Percentiles rank a stretch among this genome's conserved stretches.
phyloP scores from a whole-genome alignment of 345 rosid genomes.

The Aquilaria malaccensis region DNA sequence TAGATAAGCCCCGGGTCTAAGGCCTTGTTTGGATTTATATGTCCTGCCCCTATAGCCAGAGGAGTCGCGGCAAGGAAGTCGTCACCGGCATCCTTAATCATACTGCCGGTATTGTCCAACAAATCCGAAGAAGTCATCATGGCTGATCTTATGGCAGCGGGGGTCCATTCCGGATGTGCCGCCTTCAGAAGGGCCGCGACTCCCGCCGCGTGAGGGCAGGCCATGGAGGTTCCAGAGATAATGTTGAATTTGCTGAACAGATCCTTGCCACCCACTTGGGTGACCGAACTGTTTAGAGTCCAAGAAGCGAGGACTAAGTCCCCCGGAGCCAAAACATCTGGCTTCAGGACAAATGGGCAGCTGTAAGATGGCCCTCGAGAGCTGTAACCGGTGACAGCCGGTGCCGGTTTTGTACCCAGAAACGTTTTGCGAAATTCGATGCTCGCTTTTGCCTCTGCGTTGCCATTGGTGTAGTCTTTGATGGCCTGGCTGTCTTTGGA shows the following conservation, averaged over 20 bases:
- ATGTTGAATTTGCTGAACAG: slow-evolving; percentile 32
- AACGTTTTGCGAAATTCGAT: slow-evolving; percentile 29
- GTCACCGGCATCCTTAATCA: slow-evolving; percentile 23
- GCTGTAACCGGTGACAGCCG: slow-evolving; percentile 36
- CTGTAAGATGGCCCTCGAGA: slow-evolving; percentile 57
- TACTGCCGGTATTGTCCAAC: slow-evolving; percentile 19
- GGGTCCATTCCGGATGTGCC: slow-evolving; percentile 50
- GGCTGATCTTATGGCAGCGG: slow-evolving; percentile 55
- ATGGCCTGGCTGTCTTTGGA: slow-evolving; percentile 22
- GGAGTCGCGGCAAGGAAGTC: slow-evolving; percentile 25
- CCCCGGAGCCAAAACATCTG: slow-evolving; percentile 53
- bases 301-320: slow-evolving; percentile 39
- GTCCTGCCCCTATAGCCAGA: slow-evolving; percentile 51
- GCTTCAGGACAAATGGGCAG: slow-evolving; percentile 45
- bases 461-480: slow-evolving; percentile 29
- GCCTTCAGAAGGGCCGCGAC: slow-evolving; percentile 42
- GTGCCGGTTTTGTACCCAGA: slow-evolving; percentile 30
- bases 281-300: slow-evolving; percentile 25
- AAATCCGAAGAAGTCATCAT: slow-evolving; percentile 45
- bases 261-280: background rate
- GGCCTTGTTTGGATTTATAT: slow-evolving; percentile 47
- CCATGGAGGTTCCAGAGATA: slow-evolving; percentile 51
- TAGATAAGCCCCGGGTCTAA: slow-evolving; percentile 51
- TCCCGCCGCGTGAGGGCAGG: slow-evolving; percentile 52
- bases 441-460: slow-evolving; percentile 24